Conservation (phyloP, 306 rosid species). For the Rosa persica region DNA sequence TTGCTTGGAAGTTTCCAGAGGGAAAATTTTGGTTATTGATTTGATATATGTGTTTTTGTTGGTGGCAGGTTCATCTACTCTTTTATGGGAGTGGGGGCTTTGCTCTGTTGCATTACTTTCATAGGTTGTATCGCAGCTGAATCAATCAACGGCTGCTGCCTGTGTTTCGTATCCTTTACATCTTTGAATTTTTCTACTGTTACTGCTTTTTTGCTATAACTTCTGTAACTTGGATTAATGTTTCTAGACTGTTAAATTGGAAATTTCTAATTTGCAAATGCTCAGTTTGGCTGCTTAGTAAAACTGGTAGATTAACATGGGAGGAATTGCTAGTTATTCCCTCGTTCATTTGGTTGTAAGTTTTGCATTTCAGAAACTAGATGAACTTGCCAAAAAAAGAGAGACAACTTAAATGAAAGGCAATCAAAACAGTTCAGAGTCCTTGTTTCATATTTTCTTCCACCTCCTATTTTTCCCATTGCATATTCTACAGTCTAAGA, state of each 20-base stretch:
- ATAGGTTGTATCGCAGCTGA: constrained; percentile 92
- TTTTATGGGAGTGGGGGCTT: constrained; percentile 80
- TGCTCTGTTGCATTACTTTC: constrained; percentile 65
- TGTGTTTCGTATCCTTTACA: constrained; percentile 86
- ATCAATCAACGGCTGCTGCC: constrained; percentile 76
- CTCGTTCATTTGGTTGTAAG: background rate
- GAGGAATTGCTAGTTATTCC: background rate
- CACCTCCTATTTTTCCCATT: background rate
- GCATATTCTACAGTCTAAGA: background rate
- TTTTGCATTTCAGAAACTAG: background rate
- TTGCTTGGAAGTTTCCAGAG: constrained; percentile 5
- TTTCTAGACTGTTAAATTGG: background rate
- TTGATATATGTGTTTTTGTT: constrained; percentile 17
- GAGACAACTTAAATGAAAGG: no score
- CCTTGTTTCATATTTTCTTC: background rate
- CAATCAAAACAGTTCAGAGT: background rate
- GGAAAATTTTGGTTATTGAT: background rate
- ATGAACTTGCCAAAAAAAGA: background rate
- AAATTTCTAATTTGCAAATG: background rate
- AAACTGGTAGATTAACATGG: background rate
- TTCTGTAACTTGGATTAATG: background rate
- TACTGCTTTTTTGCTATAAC: background rate
- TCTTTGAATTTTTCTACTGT: constrained; percentile 13
- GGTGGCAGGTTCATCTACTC: constrained; percentile 85
- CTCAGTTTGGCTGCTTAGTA: background rate